Conservation (phyloP, 1,139 yeast species). For the Lipomyces yarrowii region DNA sequence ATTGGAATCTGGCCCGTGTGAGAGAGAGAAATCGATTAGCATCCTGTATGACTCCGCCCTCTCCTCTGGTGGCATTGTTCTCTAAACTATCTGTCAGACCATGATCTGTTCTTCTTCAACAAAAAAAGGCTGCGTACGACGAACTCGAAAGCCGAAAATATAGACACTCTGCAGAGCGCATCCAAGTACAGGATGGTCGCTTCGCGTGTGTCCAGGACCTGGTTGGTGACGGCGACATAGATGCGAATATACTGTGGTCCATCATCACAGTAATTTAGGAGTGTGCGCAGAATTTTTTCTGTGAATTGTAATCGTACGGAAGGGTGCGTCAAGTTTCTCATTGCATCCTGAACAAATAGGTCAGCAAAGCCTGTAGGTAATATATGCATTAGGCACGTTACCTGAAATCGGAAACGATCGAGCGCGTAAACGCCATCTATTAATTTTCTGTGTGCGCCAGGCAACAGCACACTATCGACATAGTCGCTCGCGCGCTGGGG, state of each 20-base stretch:
- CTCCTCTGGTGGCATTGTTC: conserved; percentile 13
- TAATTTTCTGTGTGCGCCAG: conserved; percentile 14
- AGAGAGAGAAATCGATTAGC: conserved; percentile 18
- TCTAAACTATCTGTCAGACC: neutral
- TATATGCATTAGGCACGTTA: neutral
- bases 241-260: conserved; percentile 22
- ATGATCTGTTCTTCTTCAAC: neutral
- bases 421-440: conserved; percentile 25
- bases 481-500: conserved; percentile 12
- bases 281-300: conserved; percentile 22
- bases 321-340: conserved; percentile 25
- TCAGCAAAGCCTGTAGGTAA: too few relatives aligned
- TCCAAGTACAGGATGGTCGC: conserved; percentile 14
- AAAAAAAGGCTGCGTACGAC: conserved; percentile 13
- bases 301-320: conserved; percentile 25
- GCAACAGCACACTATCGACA: conserved; percentile 12
- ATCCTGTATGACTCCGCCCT: conserved; percentile 3
- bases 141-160: conserved; percentile 19
- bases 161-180: conserved; percentile 20
- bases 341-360: conserved; percentile 14
- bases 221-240: conserved; percentile 14
- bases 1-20: neutral
- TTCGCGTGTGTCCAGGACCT: conserved; percentile 12
- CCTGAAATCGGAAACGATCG: conserved; percentile 26
- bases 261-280: conserved; percentile 13